Percentiles rank a stretch among this genome's conserved stretches.
Evolutionary conservation across 2,329 filamentous ascomycete species (phyloP).

Genomic region (Cercospora zeina): DNA sequence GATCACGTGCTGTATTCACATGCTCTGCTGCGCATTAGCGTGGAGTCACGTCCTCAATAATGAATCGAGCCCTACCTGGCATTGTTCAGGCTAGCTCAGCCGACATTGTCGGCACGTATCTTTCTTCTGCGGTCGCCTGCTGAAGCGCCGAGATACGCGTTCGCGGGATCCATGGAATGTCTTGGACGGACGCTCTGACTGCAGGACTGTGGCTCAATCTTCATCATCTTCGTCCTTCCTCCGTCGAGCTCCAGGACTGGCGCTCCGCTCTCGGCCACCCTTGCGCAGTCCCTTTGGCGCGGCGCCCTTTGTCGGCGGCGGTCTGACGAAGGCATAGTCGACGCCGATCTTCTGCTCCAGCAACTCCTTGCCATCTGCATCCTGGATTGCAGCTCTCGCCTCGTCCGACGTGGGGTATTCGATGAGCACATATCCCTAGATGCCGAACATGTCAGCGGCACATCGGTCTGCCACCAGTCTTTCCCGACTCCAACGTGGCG

Average conservation of each 20-base stretch:
- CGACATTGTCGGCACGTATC: slow-evolving; percentile 12
- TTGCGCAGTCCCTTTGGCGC: slow-evolving; percentile 36
- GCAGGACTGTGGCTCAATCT: slow-evolving; percentile 18
- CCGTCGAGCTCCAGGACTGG: slow-evolving; percentile 46
- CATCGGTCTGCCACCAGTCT: slow-evolving; percentile 11
- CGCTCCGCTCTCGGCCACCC: slow-evolving; percentile 45
- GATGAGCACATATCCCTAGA: slow-evolving; percentile 78
- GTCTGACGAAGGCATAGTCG: slow-evolving; percentile 82
- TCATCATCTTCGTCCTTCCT: slow-evolving; percentile 32
- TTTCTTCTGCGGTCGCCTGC: not conserved
- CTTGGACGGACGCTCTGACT: not conserved
- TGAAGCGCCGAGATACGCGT: not conserved
- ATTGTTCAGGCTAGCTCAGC: slow-evolving; percentile 11
- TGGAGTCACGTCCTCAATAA: not conserved
- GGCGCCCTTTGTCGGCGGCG: slow-evolving; percentile 62
- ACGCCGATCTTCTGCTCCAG: slow-evolving; percentile 79
- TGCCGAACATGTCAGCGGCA: not conserved
- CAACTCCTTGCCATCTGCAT: slow-evolving; percentile 73
- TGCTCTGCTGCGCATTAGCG: not conserved
- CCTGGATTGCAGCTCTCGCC: slow-evolving; percentile 77
- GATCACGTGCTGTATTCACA: not conserved
- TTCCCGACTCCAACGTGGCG: not conserved
- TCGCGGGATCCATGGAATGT: not conserved
- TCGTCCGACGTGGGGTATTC: slow-evolving; percentile 79
- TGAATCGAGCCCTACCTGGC: not conserved